phyloP scores from a whole-genome alignment of 2,329 filamentous ascomycete genomes.

The Diaporthe destruens region DNA sequence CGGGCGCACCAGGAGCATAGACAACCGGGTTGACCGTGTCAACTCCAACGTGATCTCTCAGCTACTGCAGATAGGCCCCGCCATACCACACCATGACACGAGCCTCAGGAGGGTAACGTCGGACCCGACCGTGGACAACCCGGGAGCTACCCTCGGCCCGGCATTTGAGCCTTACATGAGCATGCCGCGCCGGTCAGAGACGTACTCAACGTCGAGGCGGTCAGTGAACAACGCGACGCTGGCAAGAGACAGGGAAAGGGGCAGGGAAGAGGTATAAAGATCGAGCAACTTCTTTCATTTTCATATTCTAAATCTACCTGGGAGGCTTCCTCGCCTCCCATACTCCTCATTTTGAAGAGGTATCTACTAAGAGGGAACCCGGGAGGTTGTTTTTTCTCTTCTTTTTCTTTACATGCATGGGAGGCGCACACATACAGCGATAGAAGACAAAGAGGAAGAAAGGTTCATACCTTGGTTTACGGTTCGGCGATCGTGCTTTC shows the following conservation, averaged over 20 bases:
- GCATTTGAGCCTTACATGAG: constrained; percentile 32
- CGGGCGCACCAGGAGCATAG: constrained; percentile 54
- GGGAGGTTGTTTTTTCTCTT: constrained; percentile 7
- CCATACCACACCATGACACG: constrained; percentile 48
- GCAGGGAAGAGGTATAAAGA: constrained; percentile 35
- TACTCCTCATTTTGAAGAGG: neutral
- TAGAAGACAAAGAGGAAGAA: constrained; percentile 7
- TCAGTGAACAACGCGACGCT: constrained; percentile 32
- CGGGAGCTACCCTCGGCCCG: neutral
- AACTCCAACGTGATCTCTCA: constrained; percentile 60
- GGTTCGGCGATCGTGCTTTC: constrained; percentile 7
- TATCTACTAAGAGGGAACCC: neutral
- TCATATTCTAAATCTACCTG: neutral
- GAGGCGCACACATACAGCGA: constrained; percentile 34
- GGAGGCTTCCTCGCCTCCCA: neutral
- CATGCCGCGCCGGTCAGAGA: constrained; percentile 37
- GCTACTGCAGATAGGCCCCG: constrained; percentile 63
- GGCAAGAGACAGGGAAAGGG: constrained; percentile 28
- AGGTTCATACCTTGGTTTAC: constrained; percentile 18
- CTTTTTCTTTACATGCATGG: too few species aligned
- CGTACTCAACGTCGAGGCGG: constrained; percentile 40
- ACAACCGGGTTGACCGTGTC: constrained; percentile 47
- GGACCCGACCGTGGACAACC: constrained; percentile 31
- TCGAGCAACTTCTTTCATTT: neutral
- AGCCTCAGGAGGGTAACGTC: constrained; percentile 27